Percentiles rank a stretch among this genome's conserved stretches.
These are phyloP conservation scores for Gryganskiella cystojenkinii DNA, from an alignment of 192 early-diverging fungal genomes.

Conservation along the genomic window DNA sequence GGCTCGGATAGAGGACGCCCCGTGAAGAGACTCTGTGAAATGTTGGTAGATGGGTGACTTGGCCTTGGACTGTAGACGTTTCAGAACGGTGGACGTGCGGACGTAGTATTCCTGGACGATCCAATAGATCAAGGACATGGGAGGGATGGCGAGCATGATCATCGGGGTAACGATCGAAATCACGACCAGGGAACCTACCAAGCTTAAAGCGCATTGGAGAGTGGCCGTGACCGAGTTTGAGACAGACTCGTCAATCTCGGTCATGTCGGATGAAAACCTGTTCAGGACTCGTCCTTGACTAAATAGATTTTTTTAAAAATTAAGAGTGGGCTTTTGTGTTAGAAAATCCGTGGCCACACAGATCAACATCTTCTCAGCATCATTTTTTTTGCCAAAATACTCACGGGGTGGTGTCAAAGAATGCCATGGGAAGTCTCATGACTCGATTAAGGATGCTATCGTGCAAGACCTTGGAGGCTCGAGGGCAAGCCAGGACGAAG, in stretches of 20 bases:
- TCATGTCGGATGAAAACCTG: conserved; percentile 88
- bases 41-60: conserved; percentile 81
- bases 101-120: conserved; percentile 71
- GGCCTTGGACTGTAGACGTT: conserved; percentile 80
- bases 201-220: conserved; percentile 27
- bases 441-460: conserved; percentile 25
- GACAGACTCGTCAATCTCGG: conserved; percentile 76
- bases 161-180: conserved; percentile 52
- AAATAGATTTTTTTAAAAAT: conserved; percentile 16
- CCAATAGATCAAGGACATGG: conserved; percentile 56
- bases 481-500: conserved; percentile 23
- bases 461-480: conserved; percentile 34
- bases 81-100: conserved; percentile 76
- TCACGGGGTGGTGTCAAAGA: conserved; percentile 78
- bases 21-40: conserved; percentile 69
- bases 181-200: conserved; percentile 44
- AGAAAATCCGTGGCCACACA: neutral
- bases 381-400: neutral
- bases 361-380: too few relatives aligned
- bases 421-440: conserved; percentile 67
- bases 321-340: neutral
- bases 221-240: conserved; percentile 57
- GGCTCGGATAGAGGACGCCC: conserved; percentile 69
- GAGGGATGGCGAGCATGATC: conserved; percentile 57
- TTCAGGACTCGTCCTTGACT: conserved; percentile 87